Percentiles rank a stretch among this genome's conserved stretches.
Conservation (phyloP, 2,329 filamentous ascomycete species). For the Periconia sp. region DNA sequence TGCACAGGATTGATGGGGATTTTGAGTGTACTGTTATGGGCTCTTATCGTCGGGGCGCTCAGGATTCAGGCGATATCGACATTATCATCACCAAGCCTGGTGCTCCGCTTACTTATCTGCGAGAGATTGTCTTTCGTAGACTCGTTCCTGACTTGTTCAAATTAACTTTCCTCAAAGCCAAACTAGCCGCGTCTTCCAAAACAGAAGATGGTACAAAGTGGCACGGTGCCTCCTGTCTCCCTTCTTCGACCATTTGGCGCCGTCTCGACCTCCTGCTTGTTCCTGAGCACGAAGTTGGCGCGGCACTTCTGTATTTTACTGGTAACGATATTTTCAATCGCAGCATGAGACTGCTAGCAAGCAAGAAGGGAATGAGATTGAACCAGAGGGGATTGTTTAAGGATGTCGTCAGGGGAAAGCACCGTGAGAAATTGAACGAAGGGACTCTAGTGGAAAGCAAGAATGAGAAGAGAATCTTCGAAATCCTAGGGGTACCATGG, state of each 20-base stretch:
- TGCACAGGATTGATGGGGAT: conserved; percentile 64
- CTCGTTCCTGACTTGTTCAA: conserved; percentile 68
- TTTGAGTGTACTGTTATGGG: conserved; percentile 79
- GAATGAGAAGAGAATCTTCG: conserved; percentile 81
- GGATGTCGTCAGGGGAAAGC: conserved; percentile 67
- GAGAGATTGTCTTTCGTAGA: conserved; percentile 64
- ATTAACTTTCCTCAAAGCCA: conserved; percentile 70
- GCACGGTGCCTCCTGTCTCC: conserved; percentile 83
- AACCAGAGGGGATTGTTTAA: conserved; percentile 83
- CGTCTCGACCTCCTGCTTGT: conserved; percentile 86
- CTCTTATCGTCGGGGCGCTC: conserved; percentile 81
- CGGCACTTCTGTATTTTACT: conserved; percentile 91
- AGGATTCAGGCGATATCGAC: conserved; percentile 81
- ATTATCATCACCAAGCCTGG: conserved; percentile 76
- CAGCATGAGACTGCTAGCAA: conserved; percentile 79
- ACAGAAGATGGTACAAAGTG: conserved; percentile 73
- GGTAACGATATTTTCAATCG: conserved; percentile 95
- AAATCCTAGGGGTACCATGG: conserved; percentile 83
- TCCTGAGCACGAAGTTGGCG: conserved; percentile 78
- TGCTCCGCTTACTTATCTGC: conserved; percentile 62
- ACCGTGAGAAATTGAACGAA: conserved; percentile 66
- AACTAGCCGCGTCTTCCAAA: conserved; percentile 66
- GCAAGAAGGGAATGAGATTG: conserved; percentile 80
- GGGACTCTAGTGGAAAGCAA: conserved; percentile 75
- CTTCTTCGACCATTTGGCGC: conserved; percentile 67